These are phyloP conservation scores for Dovyalis caffra DNA, from an alignment of 345 rosid species.

Conservation along the genomic window DNA sequence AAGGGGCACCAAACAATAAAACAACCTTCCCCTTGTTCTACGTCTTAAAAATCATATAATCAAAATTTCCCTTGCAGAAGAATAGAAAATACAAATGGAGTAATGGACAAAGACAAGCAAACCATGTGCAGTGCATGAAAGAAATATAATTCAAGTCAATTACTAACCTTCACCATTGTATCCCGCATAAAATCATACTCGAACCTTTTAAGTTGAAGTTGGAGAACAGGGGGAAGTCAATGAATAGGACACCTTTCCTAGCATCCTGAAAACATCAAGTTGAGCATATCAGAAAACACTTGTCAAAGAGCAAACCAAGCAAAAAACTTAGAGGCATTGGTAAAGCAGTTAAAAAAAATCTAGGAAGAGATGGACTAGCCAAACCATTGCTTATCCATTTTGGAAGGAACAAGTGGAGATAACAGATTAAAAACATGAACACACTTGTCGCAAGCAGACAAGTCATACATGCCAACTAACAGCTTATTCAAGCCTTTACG, in stretches of 20 bases:
- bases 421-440: not conserved
- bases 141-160: not conserved
- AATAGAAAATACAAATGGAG: not conserved
- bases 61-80: too few species aligned
- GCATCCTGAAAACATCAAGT: constrained; percentile 42
- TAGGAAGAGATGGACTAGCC: not conserved
- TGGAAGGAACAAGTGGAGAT: not conserved
- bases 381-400: not conserved
- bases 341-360: not conserved
- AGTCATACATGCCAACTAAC: not conserved
- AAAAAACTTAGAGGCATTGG: not conserved
- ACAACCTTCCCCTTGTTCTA: not conserved
- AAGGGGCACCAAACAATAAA: not conserved
- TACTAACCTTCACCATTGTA: constrained; percentile 49
- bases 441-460: not conserved
- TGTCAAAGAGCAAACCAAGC: not conserved
- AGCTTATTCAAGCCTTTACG: not conserved
- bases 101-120: not conserved
- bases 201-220: constrained; percentile 49
- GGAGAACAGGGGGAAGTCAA: constrained; percentile 89
- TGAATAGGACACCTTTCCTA: constrained; percentile 46
- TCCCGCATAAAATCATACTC: constrained; percentile 54
- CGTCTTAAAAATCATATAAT: not conserved
- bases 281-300: not conserved
- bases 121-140: not conserved